Base-by-base conservation (phyloP, 2,329 filamentous ascomycete species). In the Penicillium crustosum region DNA sequence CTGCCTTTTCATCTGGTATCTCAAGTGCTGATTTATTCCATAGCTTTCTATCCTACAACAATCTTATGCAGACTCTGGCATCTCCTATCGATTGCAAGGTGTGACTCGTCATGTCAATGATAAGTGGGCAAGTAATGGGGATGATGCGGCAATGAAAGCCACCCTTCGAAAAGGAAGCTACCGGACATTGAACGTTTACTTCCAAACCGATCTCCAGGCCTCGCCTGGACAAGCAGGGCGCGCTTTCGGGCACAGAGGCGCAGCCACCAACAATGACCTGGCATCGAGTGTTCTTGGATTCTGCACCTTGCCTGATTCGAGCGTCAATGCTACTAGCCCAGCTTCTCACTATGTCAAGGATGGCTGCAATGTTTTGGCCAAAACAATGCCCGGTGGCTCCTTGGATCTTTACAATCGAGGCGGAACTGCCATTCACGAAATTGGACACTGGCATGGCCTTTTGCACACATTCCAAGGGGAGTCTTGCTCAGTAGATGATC, bases 291-390 rank as follows among this genome's bases (percentile, higher is more conserved):
- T 85, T 4, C 75, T 86, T 3, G 83, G 83, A 2, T 81, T 81
- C 52, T 86, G 83, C 73, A 83, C 80, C 0, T 71, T 85, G 21
- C 76, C 76, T 17, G 67, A 73, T 53, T 66, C 80, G 10, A 75
- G 69, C 17, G 69, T 77, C 57, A 77, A 75, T 48, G 66, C 70
- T 29, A 71, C 66, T 7, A 78, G 63, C 67, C 73, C 65, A 33
- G 66, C 48, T 54, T 72, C 63, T 13, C 65, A 65, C 35, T 86
- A 85, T 70, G 68, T 73, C 57, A 75, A 75, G 56, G 83, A 86
- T 66, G 83, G 83, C 38, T 86, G 83, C 73, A 84, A 83, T 66
- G 74, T 85, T 53, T 77, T 83, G 43, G 81, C 81, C n/a, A 75
- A 76, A 57, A 84, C 81, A 7, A 83, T 85, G 82, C 82, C 83